Evolutionary conservation across 306 rosid species (phyloP).

Genomic region (Ormosia emarginata): DNA sequence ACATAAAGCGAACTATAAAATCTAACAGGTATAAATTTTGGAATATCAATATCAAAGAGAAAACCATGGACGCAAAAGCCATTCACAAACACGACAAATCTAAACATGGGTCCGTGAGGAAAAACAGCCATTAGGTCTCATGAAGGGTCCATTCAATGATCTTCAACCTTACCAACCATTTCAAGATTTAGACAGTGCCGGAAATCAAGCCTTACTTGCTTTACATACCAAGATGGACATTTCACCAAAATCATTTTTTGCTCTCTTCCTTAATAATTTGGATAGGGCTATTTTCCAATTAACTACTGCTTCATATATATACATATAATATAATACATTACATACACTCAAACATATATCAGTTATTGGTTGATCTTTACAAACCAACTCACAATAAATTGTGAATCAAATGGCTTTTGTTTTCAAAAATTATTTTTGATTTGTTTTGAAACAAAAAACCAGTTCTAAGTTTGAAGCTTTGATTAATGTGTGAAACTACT

Average conservation of each 20-base stretch:
- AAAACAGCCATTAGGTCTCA: conserved; percentile 11
- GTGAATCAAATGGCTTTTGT: not conserved
- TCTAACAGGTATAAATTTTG: not conserved
- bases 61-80: not conserved
- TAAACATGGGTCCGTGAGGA: conserved; percentile 9
- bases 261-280: conserved; percentile 5
- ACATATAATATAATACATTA: too few relatives aligned
- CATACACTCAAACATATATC: not conserved
- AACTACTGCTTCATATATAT: too few relatives aligned
- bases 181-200: conserved; percentile 33
- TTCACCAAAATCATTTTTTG: conserved; percentile 14
- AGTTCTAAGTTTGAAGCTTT: not conserved
- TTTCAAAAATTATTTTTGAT: not conserved
- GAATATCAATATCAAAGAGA: not conserved
- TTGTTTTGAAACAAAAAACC: not conserved
- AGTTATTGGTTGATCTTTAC: conserved; percentile 1
- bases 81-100: not conserved
- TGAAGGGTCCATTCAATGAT: conserved; percentile 24
- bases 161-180: conserved; percentile 27
- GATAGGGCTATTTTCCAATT: not conserved
- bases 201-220: conserved; percentile 14
- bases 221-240: conserved; percentile 12
- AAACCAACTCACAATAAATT: not conserved
- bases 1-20: not conserved
- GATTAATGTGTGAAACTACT: not conserved